Evolutionary conservation across 2,329 filamentous ascomycete species (phyloP), one percentile per base, ranked within the genome.

Genomic region (Exserohilum turcica): DNA sequence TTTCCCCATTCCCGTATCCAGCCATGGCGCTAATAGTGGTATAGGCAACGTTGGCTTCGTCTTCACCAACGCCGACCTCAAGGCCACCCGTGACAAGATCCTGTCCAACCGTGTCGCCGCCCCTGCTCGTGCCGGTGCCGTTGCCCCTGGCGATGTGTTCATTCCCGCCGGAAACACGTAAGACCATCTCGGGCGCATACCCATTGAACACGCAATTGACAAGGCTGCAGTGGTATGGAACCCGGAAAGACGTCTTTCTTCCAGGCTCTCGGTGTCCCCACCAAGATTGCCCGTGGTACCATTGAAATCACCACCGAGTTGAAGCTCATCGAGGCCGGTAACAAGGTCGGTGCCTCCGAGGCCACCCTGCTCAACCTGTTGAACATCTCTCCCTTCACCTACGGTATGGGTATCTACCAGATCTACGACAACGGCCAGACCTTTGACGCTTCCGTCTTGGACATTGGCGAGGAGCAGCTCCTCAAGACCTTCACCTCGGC

Each of bases 241-340:
- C 95, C 94, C 78, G 95, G 95, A 81, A 99, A 99, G 90, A 99
- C 94, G 76, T 97, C 94, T 78, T 99, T 99, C 92, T 99, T 99
- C 92, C 94, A 99, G 89, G 94, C 94, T 75, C 94, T 99, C 82
- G 93, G 93, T 91, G 92, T 99, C 78, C 94, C 94, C 78, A 99
- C 94, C 87, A 99, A 99, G 92, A 99, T 99, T 83, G 94, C 94
- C 78, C 94, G 94, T 96, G 95, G 94, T 95, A 99, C 94, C 83
- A 99, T 99, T 83, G 94, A 99, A 91, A 99, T 99, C 78, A 97
- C 92, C 64, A 84, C 88, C 74, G 94, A 99, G 78, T 85, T 99
- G 74, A 97, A 97, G 90, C 90, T 99, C 79, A 89, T 97, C 76
- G 92, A 96, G 85, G 86, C 91, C 66, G 87, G 88, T 71, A 84